These are phyloP conservation scores for Apiotrichum laibachii DNA, from an alignment of 1,284 basidiomycete genomes.

Conservation along the genomic window DNA sequence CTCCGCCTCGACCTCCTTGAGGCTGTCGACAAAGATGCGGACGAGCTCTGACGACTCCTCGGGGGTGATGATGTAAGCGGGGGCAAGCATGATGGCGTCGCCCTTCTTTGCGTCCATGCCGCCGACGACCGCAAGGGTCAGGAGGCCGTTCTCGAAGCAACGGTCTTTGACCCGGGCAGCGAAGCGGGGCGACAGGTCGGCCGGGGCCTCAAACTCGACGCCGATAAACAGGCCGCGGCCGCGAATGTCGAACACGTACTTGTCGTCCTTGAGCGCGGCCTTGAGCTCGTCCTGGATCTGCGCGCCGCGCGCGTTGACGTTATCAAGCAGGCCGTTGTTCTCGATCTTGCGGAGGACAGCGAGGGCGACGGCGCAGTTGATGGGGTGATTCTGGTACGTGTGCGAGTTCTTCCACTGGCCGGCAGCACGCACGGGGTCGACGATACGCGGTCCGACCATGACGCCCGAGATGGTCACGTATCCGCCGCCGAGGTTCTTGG, in stretches of 20 bases:
- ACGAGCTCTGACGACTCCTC: slow-evolving; percentile 28
- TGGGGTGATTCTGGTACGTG: slow-evolving; percentile 77
- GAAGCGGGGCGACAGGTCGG: slow-evolving; percentile 25
- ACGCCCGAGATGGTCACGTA: slow-evolving; percentile 78
- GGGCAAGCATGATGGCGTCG: slow-evolving; percentile 31
- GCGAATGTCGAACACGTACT: slow-evolving; percentile 28
- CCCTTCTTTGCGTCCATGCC: slow-evolving; percentile 31
- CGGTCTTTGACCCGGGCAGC: slow-evolving; percentile 29
- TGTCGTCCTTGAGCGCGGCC: slow-evolving; percentile 20
- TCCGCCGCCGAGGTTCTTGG: slow-evolving; percentile 83
- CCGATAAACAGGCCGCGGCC: slow-evolving; percentile 59
- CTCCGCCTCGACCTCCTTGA: slow-evolving; percentile 14
- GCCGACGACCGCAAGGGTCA: slow-evolving; percentile 27
- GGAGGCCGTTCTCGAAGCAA: slow-evolving; percentile 30
- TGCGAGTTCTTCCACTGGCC: slow-evolving; percentile 64
- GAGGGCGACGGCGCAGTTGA: slow-evolving; percentile 71
- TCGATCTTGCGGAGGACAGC: slow-evolving; percentile 73
- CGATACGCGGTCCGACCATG: slow-evolving; percentile 65
- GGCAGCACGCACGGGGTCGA: slow-evolving; percentile 63
- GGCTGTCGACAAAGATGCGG: slow-evolving; percentile 15
- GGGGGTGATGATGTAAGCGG: slow-evolving; percentile 30
- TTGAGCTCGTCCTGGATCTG: slow-evolving; percentile 27
- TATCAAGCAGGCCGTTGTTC: slow-evolving; percentile 59
- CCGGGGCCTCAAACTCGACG: slow-evolving; percentile 30
- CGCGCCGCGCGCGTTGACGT: slow-evolving; percentile 27